Percentiles rank a stretch among this genome's conserved stretches.
Evolutionary conservation across 2,329 filamentous ascomycete species (phyloP).

Genomic region (Colletotrichum cereale): DNA sequence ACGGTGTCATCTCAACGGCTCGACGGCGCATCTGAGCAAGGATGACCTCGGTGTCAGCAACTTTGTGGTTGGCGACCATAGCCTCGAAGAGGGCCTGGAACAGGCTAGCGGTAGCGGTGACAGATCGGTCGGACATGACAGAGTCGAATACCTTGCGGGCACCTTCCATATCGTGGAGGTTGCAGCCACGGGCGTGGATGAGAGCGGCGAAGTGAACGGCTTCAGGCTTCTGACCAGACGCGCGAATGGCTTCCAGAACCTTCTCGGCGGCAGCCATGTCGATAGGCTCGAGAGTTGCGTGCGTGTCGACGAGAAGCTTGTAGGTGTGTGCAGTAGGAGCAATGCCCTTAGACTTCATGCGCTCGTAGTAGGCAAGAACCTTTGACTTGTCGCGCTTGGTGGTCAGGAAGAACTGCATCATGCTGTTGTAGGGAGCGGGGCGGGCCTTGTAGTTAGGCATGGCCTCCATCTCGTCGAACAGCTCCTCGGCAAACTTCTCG

Average conservation of each 20-base stretch:
- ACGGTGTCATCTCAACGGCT: constrained; percentile 88
- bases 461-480: constrained; percentile 99
- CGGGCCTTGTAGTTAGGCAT: constrained; percentile 99
- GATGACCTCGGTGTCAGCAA: constrained; percentile 79
- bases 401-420: constrained; percentile 99
- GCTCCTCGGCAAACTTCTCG: constrained; percentile 96
- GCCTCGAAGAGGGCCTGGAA: constrained; percentile 98
- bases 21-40: constrained; percentile 80
- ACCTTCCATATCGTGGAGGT: constrained; percentile 89
- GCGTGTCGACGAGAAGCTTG: constrained; percentile 95
- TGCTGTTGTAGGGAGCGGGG: constrained; percentile 96
- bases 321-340: constrained; percentile 95
- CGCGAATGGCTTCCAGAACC: constrained; percentile 82
- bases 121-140: constrained; percentile 75
- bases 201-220: constrained; percentile 96
- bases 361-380: constrained; percentile 93
- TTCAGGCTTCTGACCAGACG: constrained; percentile 81
- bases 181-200: constrained; percentile 95
- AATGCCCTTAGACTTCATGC: constrained; percentile 90
- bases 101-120: constrained; percentile 83
- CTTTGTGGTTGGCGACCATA: constrained; percentile 94
- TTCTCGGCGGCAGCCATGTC: constrained; percentile 89
- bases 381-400: constrained; percentile 97
- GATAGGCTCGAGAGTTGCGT: constrained; percentile 92
- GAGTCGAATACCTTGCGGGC: constrained; percentile 86